Evolutionary conservation across 371 early-diverging fungal genomes (phyloP).

Genomic region (Mortierella sp.): DNA sequence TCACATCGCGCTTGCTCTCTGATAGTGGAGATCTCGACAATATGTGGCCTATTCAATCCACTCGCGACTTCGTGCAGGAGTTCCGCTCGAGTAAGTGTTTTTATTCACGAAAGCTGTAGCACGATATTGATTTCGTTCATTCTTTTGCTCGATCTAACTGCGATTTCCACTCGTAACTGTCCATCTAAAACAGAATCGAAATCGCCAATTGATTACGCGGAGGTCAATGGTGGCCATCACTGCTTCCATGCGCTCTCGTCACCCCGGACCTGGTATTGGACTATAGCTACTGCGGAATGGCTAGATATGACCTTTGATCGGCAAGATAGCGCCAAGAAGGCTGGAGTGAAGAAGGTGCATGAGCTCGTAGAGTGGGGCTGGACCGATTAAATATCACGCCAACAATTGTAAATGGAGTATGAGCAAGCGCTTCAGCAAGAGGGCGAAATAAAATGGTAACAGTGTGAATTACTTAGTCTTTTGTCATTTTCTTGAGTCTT

Average conservation of each 20-base stretch:
- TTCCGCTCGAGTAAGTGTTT: conserved; percentile 27
- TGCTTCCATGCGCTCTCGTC: conserved; percentile 46
- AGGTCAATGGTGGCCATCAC: conserved; percentile 48
- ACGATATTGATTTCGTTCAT: no score
- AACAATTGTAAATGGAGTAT: no score
- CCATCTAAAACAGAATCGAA: conserved; percentile 13
- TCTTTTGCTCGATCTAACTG: no score
- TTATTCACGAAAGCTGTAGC: neutral
- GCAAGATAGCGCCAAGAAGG: neutral
- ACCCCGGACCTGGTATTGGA: conserved; percentile 47
- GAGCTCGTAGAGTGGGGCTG: conserved; percentile 48
- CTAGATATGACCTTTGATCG: conserved; percentile 29
- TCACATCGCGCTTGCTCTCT: neutral
- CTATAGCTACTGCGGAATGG: conserved; percentile 52
- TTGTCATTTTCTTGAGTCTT: no score
- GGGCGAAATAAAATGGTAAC: no score
- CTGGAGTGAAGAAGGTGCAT: conserved; percentile 9
- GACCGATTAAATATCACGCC: neutral
- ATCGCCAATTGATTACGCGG: conserved; percentile 28
- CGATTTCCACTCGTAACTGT: no score
- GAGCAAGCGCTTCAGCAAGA: no score
- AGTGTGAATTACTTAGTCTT: no score
- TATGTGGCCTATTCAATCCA: conserved; percentile 21
- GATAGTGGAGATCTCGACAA: conserved; percentile 52
- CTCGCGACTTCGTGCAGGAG: conserved; percentile 51